Conservation (phyloP, 176 grass and related monocot genomes). For the Melocanna baccifera region DNA sequence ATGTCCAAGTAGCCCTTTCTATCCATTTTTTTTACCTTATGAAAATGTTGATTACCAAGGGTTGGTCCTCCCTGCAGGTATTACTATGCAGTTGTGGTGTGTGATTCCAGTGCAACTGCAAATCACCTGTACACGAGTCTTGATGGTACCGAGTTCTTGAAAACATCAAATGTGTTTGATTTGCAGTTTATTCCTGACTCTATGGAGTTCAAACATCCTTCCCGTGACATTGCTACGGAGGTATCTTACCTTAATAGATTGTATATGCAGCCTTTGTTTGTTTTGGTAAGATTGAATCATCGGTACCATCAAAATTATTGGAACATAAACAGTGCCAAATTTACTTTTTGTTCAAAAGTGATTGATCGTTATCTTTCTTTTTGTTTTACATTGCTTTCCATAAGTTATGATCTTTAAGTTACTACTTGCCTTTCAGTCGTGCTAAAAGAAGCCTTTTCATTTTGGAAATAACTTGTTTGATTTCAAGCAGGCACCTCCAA, state of each 20-base stretch:
- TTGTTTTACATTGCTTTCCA: not conserved
- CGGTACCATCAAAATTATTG: not conserved
- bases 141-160: slow-evolving; percentile 77
- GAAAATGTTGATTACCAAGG: slow-evolving; percentile 3
- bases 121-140: slow-evolving; percentile 83
- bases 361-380: not conserved
- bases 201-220: slow-evolving; percentile 73
- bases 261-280: not conserved
- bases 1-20: not conserved
- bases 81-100: slow-evolving; percentile 79
- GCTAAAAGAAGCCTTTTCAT: not conserved
- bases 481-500: slow-evolving; percentile 52
- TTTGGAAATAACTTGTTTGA: slow-evolving; percentile 9
- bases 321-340: not conserved
- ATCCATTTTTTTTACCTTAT: not conserved
- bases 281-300: not conserved
- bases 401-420: not conserved
- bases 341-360: not conserved
- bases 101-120: slow-evolving; percentile 81
- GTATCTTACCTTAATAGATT: slow-evolving; percentile 38
- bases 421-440: not conserved
- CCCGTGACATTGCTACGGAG: slow-evolving; percentile 66
- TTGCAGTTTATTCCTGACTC: slow-evolving; percentile 75
- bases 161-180: slow-evolving; percentile 81
- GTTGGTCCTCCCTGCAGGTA: slow-evolving; percentile 52